Evolutionary conservation across 192 early-diverging fungal species (phyloP), one percentile per base, ranked within the genome.

Genomic region (Lunasporangiospora selenospora): DNA sequence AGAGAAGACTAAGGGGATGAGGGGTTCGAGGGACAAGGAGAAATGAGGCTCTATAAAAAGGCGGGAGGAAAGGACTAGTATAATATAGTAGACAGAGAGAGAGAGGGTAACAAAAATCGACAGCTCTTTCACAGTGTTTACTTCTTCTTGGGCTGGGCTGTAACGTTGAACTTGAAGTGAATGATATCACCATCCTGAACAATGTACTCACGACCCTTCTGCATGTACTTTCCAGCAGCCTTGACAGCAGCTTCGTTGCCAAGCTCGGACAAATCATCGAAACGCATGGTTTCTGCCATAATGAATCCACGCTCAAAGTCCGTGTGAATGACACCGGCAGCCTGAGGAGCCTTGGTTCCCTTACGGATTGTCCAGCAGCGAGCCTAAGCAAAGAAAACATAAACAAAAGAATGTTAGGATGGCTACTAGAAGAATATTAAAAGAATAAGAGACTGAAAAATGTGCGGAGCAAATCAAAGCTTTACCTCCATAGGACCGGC

Each of bases 141-240:
- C 61, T 78, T 75, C 64, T 81, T 81, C 76, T 81, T 81, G 54
- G 69, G 64, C 53, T 76, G 67, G 40, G 80, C 77, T 52, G 80
- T 81, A 23, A 81, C 80, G 56, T 81, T 81, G 75, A 81, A 81
- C 77, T 81, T 81, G 85, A 91, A 90, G 71, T 87, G 89, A 40
- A 95, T 89, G 24, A 99, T 90, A 67, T 97, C 97, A 40, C 96
- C 97, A 73, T 96, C 95, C 64, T 92, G 84, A 40, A 98, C 93
- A 37, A 91, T 75, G 42, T 97, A 94, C 1, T 97, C 94, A 59
- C 95, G 93, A 47, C 97, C 95, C 80, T 97, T 93, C 67, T 88
- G 88, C 29, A 85, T 58, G 77, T 94, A 95, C 82, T 94, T 95
- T 39, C 97, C 97, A 10, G 83, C 87, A 30, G 89, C 88, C 84